Evolutionary conservation across 78 protist species (phyloP).

Genomic region (Dictyostelium intermedium): DNA sequence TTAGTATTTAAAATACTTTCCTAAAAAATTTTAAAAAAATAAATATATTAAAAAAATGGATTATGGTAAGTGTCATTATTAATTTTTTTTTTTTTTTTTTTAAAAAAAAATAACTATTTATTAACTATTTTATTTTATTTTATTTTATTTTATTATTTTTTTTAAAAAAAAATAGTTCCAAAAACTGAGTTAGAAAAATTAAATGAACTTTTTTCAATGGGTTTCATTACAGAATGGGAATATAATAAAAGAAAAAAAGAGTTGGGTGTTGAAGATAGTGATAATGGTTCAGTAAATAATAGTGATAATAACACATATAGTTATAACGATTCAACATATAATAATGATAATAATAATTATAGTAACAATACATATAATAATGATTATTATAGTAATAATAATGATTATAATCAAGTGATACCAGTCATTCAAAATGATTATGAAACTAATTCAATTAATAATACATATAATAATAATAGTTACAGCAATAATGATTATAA

Average conservation of each 20-base stretch:
- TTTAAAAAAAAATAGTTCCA: too few species aligned
- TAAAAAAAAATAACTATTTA: not conserved
- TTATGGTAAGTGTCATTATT: not conserved
- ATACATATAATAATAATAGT: constrained; percentile 3
- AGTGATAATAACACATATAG: not conserved
- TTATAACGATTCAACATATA: not conserved
- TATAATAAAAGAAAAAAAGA: constrained; percentile 42
- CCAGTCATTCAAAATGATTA: not conserved
- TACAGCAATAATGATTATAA: not conserved
- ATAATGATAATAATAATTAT: not conserved
- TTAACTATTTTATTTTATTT: not conserved
- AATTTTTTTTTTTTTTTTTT: not conserved
- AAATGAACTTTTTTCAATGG: constrained; percentile 23
- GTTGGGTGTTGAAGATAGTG: not conserved
- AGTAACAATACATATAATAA: not conserved
- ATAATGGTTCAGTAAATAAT: not conserved
- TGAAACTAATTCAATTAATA: not conserved
- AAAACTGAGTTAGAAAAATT: constrained; percentile 14
- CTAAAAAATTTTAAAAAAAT: too few species aligned
- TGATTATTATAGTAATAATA: not conserved
- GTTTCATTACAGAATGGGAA: constrained; percentile 49
- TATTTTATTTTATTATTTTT: not conserved
- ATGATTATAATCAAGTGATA: not conserved
- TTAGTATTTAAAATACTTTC: too few species aligned
- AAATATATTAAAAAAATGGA: not conserved